Evolutionary conservation across 1,284 basidiomycete species (phyloP), one percentile per base, ranked within the genome.

Genomic region (Kalmanozyma brasiliensis): DNA sequence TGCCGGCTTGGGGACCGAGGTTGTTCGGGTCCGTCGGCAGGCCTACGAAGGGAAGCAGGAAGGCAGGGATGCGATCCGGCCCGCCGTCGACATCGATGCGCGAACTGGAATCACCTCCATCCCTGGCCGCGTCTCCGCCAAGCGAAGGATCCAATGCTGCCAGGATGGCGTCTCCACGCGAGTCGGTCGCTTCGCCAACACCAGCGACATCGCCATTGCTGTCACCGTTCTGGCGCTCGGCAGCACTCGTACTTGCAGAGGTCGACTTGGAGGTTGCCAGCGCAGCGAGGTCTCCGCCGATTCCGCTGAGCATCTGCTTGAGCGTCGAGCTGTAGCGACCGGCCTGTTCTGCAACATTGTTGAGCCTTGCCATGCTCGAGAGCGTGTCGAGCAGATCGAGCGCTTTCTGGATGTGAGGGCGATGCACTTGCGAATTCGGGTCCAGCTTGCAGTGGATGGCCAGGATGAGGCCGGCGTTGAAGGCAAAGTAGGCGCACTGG

Each of bases 291-390:
- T 70, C 63, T 14, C 63, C 61, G 16, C 55, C 60, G 46, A 60
- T 67, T 9, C 62, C 61, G 19, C 63, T 49, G 34, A 70, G 55
- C 66, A 69, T 73, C 55, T 65, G 63, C 56, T 66, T 68, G 44
- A 77, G 61, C 22, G 75, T 76, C 33, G 53, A 60, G 44, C 68
- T 58, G 57, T 75, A 77, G 24, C 73, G 55, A 13, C 61, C 68
- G 11, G 75, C 75, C 52, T 77, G 75, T 48, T 77, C 75, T 1
- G 70, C 55, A 14, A 75, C 57, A 40, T 75, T 75, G 41, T 45
- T 62, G 34, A 75, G 60, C n/a, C 58, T 42, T 14, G 38, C 38
- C 49, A 64, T 73, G 45, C 53, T 30, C 29, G 72, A 58, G 9
- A 76, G 53, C 29, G 36, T 41, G 37, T 68, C 60, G 34, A 79